Evolutionary conservation across 805 yeast species (phyloP), one percentile per base, ranked within the genome.

Genomic region (Jamesozyma gamospora): DNA sequence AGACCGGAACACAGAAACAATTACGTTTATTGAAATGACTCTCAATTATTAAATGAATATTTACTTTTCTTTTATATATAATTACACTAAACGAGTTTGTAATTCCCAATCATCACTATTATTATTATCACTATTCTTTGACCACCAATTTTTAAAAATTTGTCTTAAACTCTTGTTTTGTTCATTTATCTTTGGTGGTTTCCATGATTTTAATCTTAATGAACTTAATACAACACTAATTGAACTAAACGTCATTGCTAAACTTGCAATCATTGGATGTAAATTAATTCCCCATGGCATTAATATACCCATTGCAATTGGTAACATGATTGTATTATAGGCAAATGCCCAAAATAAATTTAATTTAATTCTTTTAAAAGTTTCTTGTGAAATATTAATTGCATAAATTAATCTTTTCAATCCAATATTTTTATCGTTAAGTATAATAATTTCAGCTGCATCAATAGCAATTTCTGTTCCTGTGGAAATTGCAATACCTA

Each of bases 401-500:
- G 88, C 82, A 41, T 75, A 67, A 19, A 70, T 59, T 4, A 82
- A 71, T 8, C 82, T 79, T 15, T 55, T 52, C 37, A 78, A 58
- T 40, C 52, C 43, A 13, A 50, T 46, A 46, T 53, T 48, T 14
- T 18, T 36, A 4, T 33, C 33, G 11, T 74, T 71, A 55, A 84
- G 59, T 13, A 92, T 65, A 15, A 92, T 95, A 29, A 92, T 74
- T 59, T 87, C 95, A 0, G 98, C 96, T n/a, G 95, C 84, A 49
- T 88, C 96, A 49, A 92, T 82, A 1, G 98, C 97, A 49, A 92
- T 84, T 53, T 92, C 97, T 0, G 97, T 84, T 4, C 97, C 96
- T 0, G 94, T 75, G 9, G 94, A 80, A 42, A 94, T 76, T 10
- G 97, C 92, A 51, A 94, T 77, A 18, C 98, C 98, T 15, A 92